Base-by-base conservation (phyloP, 208 protist species). In the Endotrypanum monterogeii region DNA sequence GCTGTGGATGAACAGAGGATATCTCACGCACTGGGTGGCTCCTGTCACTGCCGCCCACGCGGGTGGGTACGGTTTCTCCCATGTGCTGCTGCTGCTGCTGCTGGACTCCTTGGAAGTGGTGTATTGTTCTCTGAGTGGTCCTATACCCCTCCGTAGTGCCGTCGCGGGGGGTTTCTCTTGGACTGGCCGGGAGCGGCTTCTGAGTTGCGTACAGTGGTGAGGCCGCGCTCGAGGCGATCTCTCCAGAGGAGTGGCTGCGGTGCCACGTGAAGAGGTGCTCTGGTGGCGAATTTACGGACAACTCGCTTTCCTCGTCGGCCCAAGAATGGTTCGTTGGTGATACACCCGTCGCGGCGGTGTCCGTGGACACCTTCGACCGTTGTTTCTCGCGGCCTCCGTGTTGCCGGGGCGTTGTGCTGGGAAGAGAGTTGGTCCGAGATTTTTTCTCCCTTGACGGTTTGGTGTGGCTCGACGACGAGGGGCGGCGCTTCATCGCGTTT, bases 301-400 rank as follows among this genome's bases (percentile, higher is more conserved):
- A 37, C 46, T 0, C 61, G 61, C 68, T 73, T 51, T 54, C 67
- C 51, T 61, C 54, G 28, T 61, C 76, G 2, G 62, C 68, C 61
- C 48, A 14, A 56, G 35, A n/a, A 35, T 60, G 69, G 18, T 25
- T 44, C 23, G 41, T 79, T 9, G 75, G 67, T n/a, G 60, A 69
- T 41, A 28, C 60, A 14, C 20, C 58, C 1, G 37, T 35, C 2
- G 67, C 46, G 32, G 41, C 41, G 28, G 28, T 69, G 25, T 52
- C n/a, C 50, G 55, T 18, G n/a, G 62, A 58, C 41, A 72, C 66
- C 55, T 72, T 66, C 7, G 73, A 69, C 1, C 58, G 74, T 58
- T 37, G 67, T 41, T n/a, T 58, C 57, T 35, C 58, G 35, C 37
- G 67, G 4, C 18, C 8, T 30, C 16, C 25, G 14, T 14, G 12